phyloP scores from a whole-genome alignment of 2,329 filamentous ascomycete genomes.

The Calonectria ilicicola region DNA sequence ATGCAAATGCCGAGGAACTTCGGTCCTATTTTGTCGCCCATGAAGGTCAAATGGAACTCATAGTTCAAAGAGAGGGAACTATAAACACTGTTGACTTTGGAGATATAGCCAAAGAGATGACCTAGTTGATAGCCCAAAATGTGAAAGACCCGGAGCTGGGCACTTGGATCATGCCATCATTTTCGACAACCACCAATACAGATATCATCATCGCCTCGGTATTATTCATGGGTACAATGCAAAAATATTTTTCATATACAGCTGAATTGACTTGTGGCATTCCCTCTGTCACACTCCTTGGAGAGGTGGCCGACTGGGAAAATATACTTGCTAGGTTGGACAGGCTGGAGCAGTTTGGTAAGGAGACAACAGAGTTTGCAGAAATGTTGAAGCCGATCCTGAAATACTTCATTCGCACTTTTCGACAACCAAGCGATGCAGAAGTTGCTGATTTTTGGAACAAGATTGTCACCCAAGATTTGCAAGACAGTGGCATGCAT shows the following conservation, averaged over 20 bases:
- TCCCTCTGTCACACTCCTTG: slow-evolving; percentile 64
- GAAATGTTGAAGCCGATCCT: slow-evolving; percentile 53
- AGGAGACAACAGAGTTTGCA: slow-evolving; percentile 49
- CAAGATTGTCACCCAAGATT: no score
- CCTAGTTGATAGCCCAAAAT: slow-evolving; percentile 52
- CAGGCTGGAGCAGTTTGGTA: slow-evolving; percentile 50
- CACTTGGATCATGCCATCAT: slow-evolving; percentile 64
- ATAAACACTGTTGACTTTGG: slow-evolving; percentile 28
- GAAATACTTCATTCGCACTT: slow-evolving; percentile 50
- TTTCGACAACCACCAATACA: slow-evolving; percentile 60
- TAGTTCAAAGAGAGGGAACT: not conserved
- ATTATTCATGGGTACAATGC: slow-evolving; percentile 63
- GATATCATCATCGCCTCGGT: slow-evolving; percentile 58
- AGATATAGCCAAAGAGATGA: slow-evolving; percentile 52
- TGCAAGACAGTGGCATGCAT: not conserved
- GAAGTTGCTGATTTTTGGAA: slow-evolving; percentile 10
- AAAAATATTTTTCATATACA: slow-evolving; percentile 57
- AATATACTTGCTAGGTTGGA: slow-evolving; percentile 48
- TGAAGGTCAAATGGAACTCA: slow-evolving; percentile 43
- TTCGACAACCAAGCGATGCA: slow-evolving; percentile 42
- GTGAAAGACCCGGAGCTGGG: slow-evolving; percentile 54
- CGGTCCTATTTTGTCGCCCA: slow-evolving; percentile 56
- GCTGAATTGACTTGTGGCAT: slow-evolving; percentile 57
- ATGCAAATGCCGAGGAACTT: slow-evolving; percentile 57
- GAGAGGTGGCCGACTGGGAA: slow-evolving; percentile 59